Evolutionary conservation across 371 early-diverging fungal genomes (phyloP), one percentile per base, ranked within the genome.

Genomic region (Mucor irregularis): DNA sequence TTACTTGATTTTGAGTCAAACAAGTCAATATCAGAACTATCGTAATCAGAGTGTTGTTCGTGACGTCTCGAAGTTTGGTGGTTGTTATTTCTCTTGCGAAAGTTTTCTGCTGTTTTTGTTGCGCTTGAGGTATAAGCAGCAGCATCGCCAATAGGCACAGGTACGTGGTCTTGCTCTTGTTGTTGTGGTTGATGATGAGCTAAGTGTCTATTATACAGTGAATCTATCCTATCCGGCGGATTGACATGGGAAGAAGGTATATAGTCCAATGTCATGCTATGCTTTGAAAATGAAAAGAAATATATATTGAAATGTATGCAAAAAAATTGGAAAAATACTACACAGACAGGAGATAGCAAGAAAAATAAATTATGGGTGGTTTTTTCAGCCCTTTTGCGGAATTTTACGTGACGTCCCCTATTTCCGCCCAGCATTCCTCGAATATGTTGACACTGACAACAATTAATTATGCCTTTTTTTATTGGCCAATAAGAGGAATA

Each of bases 1-100:
- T 74, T 74, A 26, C 42, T 47, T 5, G 61, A 21, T 47, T 73
- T 73, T 5, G 58, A 60, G 28, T 68, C 58, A 22, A 61, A 54
- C 26, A 73, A 57, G 38, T 71, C 70, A 2, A 50, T 28, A 22
- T 66, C 68, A 9, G 61, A 52, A 14, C 53, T 62, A 16, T 53
- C 55, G 33, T 61, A 47, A 26, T 53, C 53, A 17, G n/a, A n/a
- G n/a, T n/a, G n/a, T n/a, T n/a, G n/a, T n/a, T n/a, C n/a, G n/a
- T n/a, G n/a, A n/a, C 11, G 43, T 43, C 24, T 33, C 47, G 25
- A 35, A 13, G 46, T 42, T 34, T 40, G 22, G 2, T 22, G 25
- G 28, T 21, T 24, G 11, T 40, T 37, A 21, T 48, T 60, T 42
- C 61, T 38, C 35, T 60, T 60, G n/a, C 61, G 61, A 53, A 60